Percentiles rank a stretch among this genome's conserved stretches.
These are phyloP conservation scores for Yamagishiella unicocca DNA, from an alignment of 139 green algal genomes.

Conservation along the genomic window DNA sequence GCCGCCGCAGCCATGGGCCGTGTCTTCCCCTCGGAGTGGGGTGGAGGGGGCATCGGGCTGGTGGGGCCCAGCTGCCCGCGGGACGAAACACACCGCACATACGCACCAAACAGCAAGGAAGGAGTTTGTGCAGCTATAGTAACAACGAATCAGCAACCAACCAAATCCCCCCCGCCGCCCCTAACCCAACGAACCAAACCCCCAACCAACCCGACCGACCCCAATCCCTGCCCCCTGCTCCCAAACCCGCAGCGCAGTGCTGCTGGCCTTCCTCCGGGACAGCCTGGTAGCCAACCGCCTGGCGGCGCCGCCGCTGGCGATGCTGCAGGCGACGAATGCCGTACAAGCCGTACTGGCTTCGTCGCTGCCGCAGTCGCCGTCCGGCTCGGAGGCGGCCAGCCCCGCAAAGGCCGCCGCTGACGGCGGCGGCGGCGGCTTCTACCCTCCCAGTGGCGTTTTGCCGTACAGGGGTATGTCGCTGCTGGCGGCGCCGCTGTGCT, in stretches of 20 bases:
- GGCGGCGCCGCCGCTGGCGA: conserved; percentile 32
- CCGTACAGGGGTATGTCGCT: conserved; percentile 52
- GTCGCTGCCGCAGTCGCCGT: not conserved
- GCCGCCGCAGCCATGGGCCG: no score
- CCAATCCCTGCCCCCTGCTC: no score
- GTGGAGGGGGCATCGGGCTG: no score
- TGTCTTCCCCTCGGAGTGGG: no score
- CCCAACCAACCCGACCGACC: no score
- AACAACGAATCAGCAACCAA: no score
- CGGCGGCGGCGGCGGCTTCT: conserved; percentile 17
- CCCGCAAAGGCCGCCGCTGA: not conserved
- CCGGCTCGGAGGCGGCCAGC: not conserved
- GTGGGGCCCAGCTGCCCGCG: no score
- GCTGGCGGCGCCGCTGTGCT: conserved; percentile 74
- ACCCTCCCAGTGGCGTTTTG: conserved; percentile 59
- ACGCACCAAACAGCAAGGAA: no score
- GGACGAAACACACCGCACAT: no score
- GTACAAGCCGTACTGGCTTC: conserved; percentile 9
- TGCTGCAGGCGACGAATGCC: not conserved
- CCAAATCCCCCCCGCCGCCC: no score
- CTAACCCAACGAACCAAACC: no score
- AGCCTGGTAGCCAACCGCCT: conserved; percentile 13
- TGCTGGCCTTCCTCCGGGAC: conserved; percentile 66
- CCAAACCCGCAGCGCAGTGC: conserved; percentile 51
- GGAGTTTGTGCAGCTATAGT: no score